Evolutionary conservation across 2,329 filamentous ascomycete species (phyloP), one percentile per base, ranked within the genome.

Genomic region (Botrytis paeoniae): DNA sequence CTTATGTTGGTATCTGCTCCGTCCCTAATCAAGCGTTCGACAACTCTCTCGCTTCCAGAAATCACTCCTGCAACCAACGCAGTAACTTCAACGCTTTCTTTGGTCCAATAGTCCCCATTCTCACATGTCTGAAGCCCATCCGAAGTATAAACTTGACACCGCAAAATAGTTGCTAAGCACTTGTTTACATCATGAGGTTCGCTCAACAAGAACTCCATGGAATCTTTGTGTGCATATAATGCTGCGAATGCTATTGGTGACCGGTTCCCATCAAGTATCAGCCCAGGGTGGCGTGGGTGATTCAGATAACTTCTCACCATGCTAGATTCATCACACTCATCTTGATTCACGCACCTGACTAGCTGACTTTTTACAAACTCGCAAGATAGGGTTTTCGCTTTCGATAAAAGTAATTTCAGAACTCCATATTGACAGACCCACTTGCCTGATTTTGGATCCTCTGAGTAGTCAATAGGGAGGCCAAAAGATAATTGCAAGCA

Each of bases 71-170:
- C 63, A 37, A n/a, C 8, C 3, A 51, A 35, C 5, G 59, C 32
- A 61, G 20, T 1, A 37, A 37, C 22, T 37, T 61, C 57, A 37
- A 37, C 10, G 29, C 12, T 10, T 32, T 16, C 3, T 32, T 8
- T 8, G 14, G 16, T 18, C 51, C n/a, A 29, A 14, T 4, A 57
- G 14, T 29, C n/a, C 12, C 25, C 12, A 16, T 29, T 54, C 25
- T 54, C 25, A 16, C 22, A 10, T 5, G 9, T 29, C 54, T 59
- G 12, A 61, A 37, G 3, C 32, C 4, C 22, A 10, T 35, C 10
- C 20, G 20, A 20, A 18, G 4, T 8, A 43, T 6, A 1, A 20
- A 18, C 1, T 3, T 29, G 2, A 22, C 0, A 1, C 16, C 14
- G 20, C 1, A 4, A 2, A 3, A 10, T 3, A 18, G 14, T 2